Conservation (phyloP, 202 grass and related monocot genomes). For the Bolboschoenoplectus hybrid region DNA sequence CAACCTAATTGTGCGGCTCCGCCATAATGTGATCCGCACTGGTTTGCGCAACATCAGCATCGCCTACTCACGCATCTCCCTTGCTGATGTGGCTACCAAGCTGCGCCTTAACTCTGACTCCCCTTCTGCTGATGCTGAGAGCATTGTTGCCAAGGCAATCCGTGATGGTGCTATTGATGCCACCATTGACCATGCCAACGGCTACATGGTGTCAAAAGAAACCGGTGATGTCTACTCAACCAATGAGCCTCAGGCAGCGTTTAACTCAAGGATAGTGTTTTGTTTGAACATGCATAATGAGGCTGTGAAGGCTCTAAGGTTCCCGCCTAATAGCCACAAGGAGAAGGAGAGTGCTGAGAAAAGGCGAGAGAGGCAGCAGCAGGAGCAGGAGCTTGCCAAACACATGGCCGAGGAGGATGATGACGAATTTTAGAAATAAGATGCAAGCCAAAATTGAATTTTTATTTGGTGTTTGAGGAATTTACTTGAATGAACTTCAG, state of each 20-base stretch:
- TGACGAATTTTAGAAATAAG: conserved; percentile 65
- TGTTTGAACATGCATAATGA: conserved; percentile 94
- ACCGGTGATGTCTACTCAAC: conserved; percentile 85
- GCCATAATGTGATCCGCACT: conserved; percentile 87
- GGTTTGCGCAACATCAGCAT: conserved; percentile 83
- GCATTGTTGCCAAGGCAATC: conserved; percentile 82
- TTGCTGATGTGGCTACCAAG: conserved; percentile 78
- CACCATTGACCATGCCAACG: conserved; percentile 70
- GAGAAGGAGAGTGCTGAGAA: conserved; percentile 83
- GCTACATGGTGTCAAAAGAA: conserved; percentile 85
- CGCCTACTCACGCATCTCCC: conserved; percentile 76
- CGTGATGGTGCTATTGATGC: conserved; percentile 84
- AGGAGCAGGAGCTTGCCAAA: conserved; percentile 85
- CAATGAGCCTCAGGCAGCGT: conserved; percentile 77
- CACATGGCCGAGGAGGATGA: conserved; percentile 88
- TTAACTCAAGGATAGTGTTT: conserved; percentile 81
- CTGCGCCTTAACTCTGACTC: conserved; percentile 64
- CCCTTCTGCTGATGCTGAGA: conserved; percentile 74
- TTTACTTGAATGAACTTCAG: conserved; percentile 39
- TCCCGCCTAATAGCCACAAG: conserved; percentile 78
- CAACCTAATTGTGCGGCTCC: conserved; percentile 81
- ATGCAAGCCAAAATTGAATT: conserved; percentile 21
- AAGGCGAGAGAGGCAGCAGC: conserved; percentile 76
- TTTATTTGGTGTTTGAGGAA: conserved; percentile 32
- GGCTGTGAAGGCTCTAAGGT: conserved; percentile 70